These are phyloP conservation scores for Aspergillus vadensis DNA, from an alignment of 2,329 filamentous ascomycete species.

Conservation along the genomic window DNA sequence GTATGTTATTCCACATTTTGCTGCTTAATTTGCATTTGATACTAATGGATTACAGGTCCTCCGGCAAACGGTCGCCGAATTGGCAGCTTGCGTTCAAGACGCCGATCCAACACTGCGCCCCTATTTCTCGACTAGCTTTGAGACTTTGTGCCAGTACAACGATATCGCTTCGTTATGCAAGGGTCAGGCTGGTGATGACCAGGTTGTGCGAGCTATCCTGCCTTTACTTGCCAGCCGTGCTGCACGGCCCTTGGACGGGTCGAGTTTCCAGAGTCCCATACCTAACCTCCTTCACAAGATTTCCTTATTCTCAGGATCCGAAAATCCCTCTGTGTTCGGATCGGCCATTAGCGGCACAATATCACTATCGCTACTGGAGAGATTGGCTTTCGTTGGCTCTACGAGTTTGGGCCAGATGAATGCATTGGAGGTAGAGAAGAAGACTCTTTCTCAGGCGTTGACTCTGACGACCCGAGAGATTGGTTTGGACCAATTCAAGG, in stretches of 20 bases:
- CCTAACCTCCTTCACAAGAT: slow-evolving; percentile 41
- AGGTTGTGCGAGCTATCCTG: slow-evolving; percentile 32
- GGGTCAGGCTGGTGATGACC: slow-evolving; percentile 14
- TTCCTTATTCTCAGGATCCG: slow-evolving; percentile 40
- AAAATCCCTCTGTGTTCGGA: slow-evolving; percentile 31
- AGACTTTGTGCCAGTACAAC: slow-evolving; percentile 50
- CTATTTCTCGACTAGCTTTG: slow-evolving; percentile 51
- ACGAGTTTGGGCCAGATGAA: slow-evolving; percentile 63
- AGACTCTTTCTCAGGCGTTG: slow-evolving; percentile 60
- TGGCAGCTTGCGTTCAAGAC: slow-evolving; percentile 35
- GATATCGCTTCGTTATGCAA: slow-evolving; percentile 35
- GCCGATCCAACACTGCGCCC: slow-evolving; percentile 36
- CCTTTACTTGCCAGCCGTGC: slow-evolving; percentile 43
- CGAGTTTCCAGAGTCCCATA: slow-evolving; percentile 34
- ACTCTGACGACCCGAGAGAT: slow-evolving; percentile 54
- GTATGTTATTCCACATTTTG: slow-evolving; percentile 20
- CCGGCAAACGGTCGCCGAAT: slow-evolving; percentile 40
- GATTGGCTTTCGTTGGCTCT: slow-evolving; percentile 54
- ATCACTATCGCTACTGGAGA: slow-evolving; percentile 57
- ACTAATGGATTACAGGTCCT: slow-evolving; percentile 33
- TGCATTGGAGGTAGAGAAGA: slow-evolving; percentile 66
- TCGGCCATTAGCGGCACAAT: slow-evolving; percentile 53
- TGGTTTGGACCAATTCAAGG: slow-evolving; percentile 52
- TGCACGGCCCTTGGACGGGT: slow-evolving; percentile 36
- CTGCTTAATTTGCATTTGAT: not conserved